Base-by-base conservation (phyloP, 2,329 filamentous ascomycete species). In the Aspergillus sp. region DNA sequence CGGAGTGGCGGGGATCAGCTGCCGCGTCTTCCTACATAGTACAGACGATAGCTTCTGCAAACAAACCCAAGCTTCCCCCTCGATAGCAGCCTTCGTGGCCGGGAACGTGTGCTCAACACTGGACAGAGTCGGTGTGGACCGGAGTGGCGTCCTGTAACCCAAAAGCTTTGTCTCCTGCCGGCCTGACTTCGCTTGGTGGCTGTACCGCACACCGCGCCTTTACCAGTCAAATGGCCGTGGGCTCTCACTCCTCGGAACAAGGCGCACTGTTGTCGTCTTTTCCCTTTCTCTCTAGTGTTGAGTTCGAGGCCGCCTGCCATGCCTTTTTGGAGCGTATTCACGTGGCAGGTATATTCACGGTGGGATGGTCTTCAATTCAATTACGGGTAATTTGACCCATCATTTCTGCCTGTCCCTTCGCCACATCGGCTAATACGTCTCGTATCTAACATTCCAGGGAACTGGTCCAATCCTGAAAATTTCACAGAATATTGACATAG, bases 281-380 rank as follows among this genome's bases (percentile, higher is more conserved):
- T 68, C 88, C 88, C 6, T 83, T 82, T 58, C 79, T 91, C 27
- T 82, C 75, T 11, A 67, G 75, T 11, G 80, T 84, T 41, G 87
- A 90, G 68, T 91, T 91, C 62, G 74, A 83, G 53, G 81, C 85
- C 67, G 83, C 81, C 54, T 90, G 88, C 71, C 83, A 87, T 79
- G 68, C 85, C 82, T 54, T 85, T 76, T 55, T 64, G 53, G 56
- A 66, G 63, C 34, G 76, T 87, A 3, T 86, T 84, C 2, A 77
- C 79, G 6, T 66, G 82, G 39, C 80, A 84, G 56, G 77, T 74
- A 60, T 76, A 77, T 57, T 86, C 84, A 81, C 66, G 75, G 87
- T 57, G 54, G 75, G 80, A 50, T 82, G 80, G 71, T 65, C 61
- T 9, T 67, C 68, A 12, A 62, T 68, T 60, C 66, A 64, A 64